Conservation (phyloP, 306 rosid species). For the Arachis stenosperma region DNA sequence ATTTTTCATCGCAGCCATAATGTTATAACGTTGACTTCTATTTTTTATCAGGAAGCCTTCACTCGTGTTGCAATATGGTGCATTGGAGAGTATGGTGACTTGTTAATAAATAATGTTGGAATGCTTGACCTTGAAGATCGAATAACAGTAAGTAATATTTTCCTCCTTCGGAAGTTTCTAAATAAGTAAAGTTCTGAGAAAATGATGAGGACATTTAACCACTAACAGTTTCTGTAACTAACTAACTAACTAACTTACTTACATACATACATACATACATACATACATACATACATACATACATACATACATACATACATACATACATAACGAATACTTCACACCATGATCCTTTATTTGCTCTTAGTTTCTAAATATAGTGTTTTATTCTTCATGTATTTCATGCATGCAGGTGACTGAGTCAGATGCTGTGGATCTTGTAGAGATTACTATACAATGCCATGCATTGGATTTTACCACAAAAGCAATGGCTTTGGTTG, state of each 20-base stretch:
- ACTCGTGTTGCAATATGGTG: slow-evolving; percentile 99
- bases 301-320: too few relatives aligned
- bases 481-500: slow-evolving; percentile 88
- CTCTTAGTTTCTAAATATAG: neutral
- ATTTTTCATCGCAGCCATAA: slow-evolving; percentile 33
- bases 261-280: too few relatives aligned
- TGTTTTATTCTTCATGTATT: slow-evolving; percentile 21
- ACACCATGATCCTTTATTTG: neutral
- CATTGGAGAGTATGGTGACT: slow-evolving; percentile 94
- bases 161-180: slow-evolving; percentile 26
- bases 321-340: neutral
- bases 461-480: slow-evolving; percentile 80
- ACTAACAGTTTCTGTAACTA: neutral
- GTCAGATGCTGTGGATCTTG: slow-evolving; percentile 79
- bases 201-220: slow-evolving; percentile 29
- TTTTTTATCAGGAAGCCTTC: slow-evolving; percentile 77
- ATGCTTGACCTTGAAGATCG: slow-evolving; percentile 93
- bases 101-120: slow-evolving; percentile 79
- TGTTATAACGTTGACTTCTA: slow-evolving; percentile 28
- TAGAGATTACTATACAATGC: slow-evolving; percentile 71
- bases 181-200: slow-evolving; percentile 34
- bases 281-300: too few relatives aligned
- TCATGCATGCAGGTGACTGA: slow-evolving; percentile 74
- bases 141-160: slow-evolving; percentile 64
- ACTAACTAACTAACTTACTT: too few relatives aligned